These are phyloP conservation scores for Ganoderma lingzhi DNA, from an alignment of 1,284 basidiomycete species.

Conservation along the genomic window DNA sequence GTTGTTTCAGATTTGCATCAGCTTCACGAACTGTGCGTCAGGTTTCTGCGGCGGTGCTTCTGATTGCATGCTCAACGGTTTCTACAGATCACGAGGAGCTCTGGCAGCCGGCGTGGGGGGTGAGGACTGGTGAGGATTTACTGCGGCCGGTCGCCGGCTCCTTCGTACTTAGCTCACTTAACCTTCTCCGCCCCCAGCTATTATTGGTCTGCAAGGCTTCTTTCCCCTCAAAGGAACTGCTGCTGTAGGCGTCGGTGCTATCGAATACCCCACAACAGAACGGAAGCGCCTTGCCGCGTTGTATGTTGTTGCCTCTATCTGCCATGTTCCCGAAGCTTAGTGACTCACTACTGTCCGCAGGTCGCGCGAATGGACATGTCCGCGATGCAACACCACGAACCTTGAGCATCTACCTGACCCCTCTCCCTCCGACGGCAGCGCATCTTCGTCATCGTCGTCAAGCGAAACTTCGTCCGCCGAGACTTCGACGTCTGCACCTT, in stretches of 20 bases:
- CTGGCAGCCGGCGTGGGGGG: constrained; percentile 99
- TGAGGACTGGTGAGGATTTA: constrained; percentile 78
- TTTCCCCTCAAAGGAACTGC: constrained; percentile 91
- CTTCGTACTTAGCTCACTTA: constrained; percentile 16
- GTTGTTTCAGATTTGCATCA: constrained; percentile 86
- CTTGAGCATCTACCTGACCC: constrained; percentile 76
- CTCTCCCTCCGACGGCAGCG: constrained; percentile 28
- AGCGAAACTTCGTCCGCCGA: constrained; percentile 18
- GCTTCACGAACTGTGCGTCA: constrained; percentile 84
- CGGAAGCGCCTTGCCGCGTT: constrained; percentile 82
- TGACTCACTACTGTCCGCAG: constrained; percentile 47
- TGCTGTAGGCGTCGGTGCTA: constrained; percentile 89
- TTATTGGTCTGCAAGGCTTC: constrained; percentile 91
- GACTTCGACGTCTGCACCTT: constrained; percentile 9
- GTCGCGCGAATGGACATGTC: constrained; percentile 85
- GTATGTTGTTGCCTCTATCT: constrained; percentile 54
- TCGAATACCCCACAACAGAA: constrained; percentile 84
- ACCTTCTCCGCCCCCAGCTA: constrained; percentile 57
- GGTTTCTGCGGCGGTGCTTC: not conserved
- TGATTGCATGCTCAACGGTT: constrained; percentile 21
- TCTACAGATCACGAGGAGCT: constrained; percentile 82
- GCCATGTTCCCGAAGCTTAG: constrained; percentile 18
- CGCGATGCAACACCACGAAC: constrained; percentile 77
- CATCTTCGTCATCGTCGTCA: constrained; percentile 14
- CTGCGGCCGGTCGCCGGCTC: constrained; percentile 12